These are phyloP conservation scores for Phaseolus coccineus DNA, from an alignment of 331 rosid genomes.

Conservation along the genomic window DNA sequence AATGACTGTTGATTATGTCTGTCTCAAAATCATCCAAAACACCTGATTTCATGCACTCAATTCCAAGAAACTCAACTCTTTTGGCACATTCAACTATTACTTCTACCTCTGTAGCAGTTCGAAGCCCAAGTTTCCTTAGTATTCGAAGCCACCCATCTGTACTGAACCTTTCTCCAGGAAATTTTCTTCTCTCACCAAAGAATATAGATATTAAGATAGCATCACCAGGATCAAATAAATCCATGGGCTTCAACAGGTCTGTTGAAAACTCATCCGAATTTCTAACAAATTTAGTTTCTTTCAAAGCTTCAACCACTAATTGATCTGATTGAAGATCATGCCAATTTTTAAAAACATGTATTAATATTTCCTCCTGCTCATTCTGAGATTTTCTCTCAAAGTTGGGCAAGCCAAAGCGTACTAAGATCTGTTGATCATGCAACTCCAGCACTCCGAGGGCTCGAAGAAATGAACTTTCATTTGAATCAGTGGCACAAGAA, in stretches of 20 bases:
- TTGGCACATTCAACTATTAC: conserved; percentile 95
- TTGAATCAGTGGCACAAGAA: conserved; percentile 71
- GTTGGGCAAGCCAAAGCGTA: conserved; percentile 87
- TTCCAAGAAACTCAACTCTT: conserved; percentile 90
- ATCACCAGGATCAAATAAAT: conserved; percentile 90
- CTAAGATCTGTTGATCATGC: conserved; percentile 86
- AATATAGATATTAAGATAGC: conserved; percentile 85
- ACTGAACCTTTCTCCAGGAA: conserved; percentile 96
- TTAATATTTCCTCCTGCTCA: conserved; percentile 80
- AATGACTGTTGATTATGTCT: conserved; percentile 55
- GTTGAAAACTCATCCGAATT: conserved; percentile 87
- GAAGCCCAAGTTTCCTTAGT: conserved; percentile 87
- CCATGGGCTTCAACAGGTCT: conserved; percentile 75
- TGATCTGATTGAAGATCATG: conserved; percentile 84
- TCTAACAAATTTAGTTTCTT: conserved; percentile 84
- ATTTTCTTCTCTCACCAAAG: conserved; percentile 86
- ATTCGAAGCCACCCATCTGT: conserved; percentile 91
- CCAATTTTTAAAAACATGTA: conserved; percentile 84
- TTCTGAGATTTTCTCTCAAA: conserved; percentile 75
- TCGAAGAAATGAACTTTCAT: conserved; percentile 74
- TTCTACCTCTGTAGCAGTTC: conserved; percentile 79
- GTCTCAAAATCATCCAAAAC: conserved; percentile 77
- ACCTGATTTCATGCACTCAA: conserved; percentile 73
- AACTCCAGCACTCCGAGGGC: conserved; percentile 86
- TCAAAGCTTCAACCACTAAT: conserved; percentile 73